Evolutionary conservation across 2,329 filamentous ascomycete genomes (phyloP), one percentile per base, ranked within the genome.

Genomic region (Cercospora sojina): DNA sequence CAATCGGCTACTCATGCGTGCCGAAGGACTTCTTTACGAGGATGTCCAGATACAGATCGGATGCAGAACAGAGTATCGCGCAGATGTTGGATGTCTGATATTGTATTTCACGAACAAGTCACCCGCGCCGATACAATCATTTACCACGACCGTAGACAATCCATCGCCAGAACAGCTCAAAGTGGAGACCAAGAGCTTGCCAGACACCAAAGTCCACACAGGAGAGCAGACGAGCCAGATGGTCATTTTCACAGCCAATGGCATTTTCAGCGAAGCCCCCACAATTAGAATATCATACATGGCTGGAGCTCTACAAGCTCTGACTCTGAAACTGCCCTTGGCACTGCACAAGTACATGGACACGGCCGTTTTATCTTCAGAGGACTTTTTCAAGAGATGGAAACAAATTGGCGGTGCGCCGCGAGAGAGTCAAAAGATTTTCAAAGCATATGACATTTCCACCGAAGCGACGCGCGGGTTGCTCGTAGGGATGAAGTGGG

Each of bases 361-460:
- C 69, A 88, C 91, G 0, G 93, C 95, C 0, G 90, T 95, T 64
- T 83, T 99, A 43, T 87, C 87, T 6, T 88, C 90, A 0, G 95
- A 99, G 61, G 95, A 99, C 77, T 99, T 98, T 80, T 99, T 99
- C 86, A 97, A 96, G 84, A 86, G 96, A 60, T 99, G 95, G 95
- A 96, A 97, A 84, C 95, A 99, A 80, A 98, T 99, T 73, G 95
- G 95, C 12, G 92, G 91, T 5, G 87, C 88, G 1, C 90, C 93
- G 1, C 87, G 96, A 31, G 96, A 99, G 79, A 89, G 91, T 0
- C 95, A 99, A 78, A 86, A 86, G 57, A 92, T 98, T 32, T 96
- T 99, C 78, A 84, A 85, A 64, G 84, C 83, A 16, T 83, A 84
- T 12, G 88, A 90, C 69, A 86, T 96, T 69, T 90, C 85, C 67